Evolutionary conservation across 139 green algal genomes (phyloP).

Genomic region (Raphidocelis subcapitata): DNA sequence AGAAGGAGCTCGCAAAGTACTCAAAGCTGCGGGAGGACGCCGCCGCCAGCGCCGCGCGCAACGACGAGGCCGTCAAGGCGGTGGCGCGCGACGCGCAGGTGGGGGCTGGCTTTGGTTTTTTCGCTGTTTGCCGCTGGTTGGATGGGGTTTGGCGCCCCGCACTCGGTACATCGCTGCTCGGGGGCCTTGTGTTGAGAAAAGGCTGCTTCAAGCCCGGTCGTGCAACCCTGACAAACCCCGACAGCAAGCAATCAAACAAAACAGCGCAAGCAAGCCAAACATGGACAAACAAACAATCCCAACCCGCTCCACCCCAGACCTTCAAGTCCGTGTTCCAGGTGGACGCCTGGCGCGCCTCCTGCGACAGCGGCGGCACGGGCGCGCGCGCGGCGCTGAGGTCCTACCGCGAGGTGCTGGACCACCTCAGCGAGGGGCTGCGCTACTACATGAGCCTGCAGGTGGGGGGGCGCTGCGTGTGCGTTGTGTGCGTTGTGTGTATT

Average conservation of each 20-base stretch:
- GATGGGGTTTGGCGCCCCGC: too few relatives aligned
- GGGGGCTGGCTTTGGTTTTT: neutral
- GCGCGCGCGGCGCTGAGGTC: slow-evolving; percentile 32
- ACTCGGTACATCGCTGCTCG: too few relatives aligned
- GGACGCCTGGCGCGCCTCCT: slow-evolving; percentile 55
- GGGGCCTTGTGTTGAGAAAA: too few relatives aligned
- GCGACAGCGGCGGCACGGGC: slow-evolving; percentile 49
- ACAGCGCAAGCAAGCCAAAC: too few relatives aligned
- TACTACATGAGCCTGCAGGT: slow-evolving; percentile 86
- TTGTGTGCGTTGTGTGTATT: too few relatives aligned
- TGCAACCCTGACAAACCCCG: too few relatives aligned
- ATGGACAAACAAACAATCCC: too few relatives aligned
- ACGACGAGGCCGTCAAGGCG: slow-evolving; percentile 56
- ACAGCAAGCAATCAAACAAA: too few relatives aligned
- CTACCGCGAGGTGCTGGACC: slow-evolving; percentile 75
- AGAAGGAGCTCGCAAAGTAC: slow-evolving; percentile 86
- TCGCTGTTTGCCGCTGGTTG: too few relatives aligned
- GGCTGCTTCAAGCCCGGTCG: too few relatives aligned
- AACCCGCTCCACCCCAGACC: slow-evolving; percentile 19
- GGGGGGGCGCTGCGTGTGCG: too few relatives aligned
- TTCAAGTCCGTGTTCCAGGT: slow-evolving; percentile 52
- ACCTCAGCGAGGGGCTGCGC: slow-evolving; percentile 79
- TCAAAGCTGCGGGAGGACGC: slow-evolving; percentile 64
- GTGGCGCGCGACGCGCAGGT: slow-evolving; percentile 48
- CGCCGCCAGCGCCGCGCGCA: slow-evolving; percentile 58